Base-by-base conservation (phyloP, 2,329 filamentous ascomycete genomes). In the Lecanicillium sp. region DNA sequence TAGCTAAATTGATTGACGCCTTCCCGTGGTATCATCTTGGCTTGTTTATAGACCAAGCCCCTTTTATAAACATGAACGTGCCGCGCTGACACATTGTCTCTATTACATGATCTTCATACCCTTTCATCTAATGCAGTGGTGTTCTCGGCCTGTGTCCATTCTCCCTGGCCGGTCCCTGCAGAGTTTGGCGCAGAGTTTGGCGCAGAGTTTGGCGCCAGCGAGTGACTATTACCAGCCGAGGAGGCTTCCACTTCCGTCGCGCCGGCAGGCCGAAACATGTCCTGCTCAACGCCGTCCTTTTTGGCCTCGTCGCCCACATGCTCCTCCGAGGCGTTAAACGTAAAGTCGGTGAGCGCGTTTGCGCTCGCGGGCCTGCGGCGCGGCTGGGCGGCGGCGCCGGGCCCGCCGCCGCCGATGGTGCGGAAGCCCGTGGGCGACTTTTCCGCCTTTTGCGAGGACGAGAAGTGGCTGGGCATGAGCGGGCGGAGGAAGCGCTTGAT, bases 401-500 rank as follows among this genome's bases (percentile, higher is more conserved):
- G 36, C n/a, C 45, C 45, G 4, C 53, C 50, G 10, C 50, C 52
- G 1, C 52, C 52, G 5, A 52, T 52, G 2, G 53, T 55, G 21
- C 41, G 50, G 19, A 54, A 54, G 9, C 40, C 50, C 1, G 29
- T 50, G 1, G 54, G 49, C 15, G 51, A 51, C 33, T 39, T 48
- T 26, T 56, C 51, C 12, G 41, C 20, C 33, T 44, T 32, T 20
- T 23, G 23, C 9, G 19, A 38, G 7, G 44, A 3, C 11, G 21
- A 17, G 4, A 48, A 10, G 39, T 35, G 41, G 39, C 39, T 47
- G 36, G 48, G 52, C 50, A 66, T 41, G 0, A 64, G 32, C 8
- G 65, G 67, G 1, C 54, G 56, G 8, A 72, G 58, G 63, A 67
- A 69, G 37, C 51, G 55, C 52, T 68, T 68, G 45, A 75, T 49